Evolutionary conservation across 352 stramenopile genomes (phyloP).

Genomic region (Phytophthora constricta): DNA sequence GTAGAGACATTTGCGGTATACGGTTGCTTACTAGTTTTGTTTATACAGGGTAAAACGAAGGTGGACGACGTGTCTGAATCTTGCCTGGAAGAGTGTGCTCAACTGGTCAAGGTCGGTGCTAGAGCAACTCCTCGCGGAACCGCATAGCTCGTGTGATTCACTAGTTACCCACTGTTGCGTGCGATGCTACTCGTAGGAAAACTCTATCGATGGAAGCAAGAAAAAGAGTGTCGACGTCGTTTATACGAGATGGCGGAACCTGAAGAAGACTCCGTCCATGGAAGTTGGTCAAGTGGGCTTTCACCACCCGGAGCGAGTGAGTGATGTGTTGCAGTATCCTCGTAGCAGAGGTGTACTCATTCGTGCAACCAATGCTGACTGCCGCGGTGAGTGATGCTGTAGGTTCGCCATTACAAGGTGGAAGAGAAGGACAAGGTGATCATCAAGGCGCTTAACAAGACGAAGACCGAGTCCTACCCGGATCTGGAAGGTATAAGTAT

Average conservation of each 20-base stretch:
- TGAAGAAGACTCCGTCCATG: slow-evolving; percentile 92
- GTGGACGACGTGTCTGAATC: slow-evolving; percentile 82
- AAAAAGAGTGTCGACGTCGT: slow-evolving; percentile 90
- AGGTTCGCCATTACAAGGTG: slow-evolving; percentile 80
- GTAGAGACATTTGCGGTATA: neutral
- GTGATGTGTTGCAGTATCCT: too few species aligned
- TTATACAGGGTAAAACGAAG: slow-evolving; percentile 62
- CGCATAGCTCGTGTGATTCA: too few species aligned
- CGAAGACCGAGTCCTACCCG: slow-evolving; percentile 78
- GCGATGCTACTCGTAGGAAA: slow-evolving; percentile 54
- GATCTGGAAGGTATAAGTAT: slow-evolving; percentile 87
- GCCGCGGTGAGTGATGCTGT: neutral
- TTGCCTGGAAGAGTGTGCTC: slow-evolving; percentile 89
- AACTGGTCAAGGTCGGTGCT: slow-evolving; percentile 92
- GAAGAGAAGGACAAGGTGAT: slow-evolving; percentile 88
- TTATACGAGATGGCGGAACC: slow-evolving; percentile 94
- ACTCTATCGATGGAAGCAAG: slow-evolving; percentile 95
- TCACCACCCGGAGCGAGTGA: slow-evolving; percentile 70
- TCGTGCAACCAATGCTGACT: neutral
- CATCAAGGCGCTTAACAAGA: slow-evolving; percentile 88
- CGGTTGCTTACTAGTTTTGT: neutral
- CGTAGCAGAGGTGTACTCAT: too few species aligned
- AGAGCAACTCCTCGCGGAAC: too few species aligned
- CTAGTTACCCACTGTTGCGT: too few species aligned
- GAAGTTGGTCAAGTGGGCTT: slow-evolving; percentile 92